Evolutionary conservation across 2,329 filamentous ascomycete genomes (phyloP).

Genomic region (Fusarium miscanthi): DNA sequence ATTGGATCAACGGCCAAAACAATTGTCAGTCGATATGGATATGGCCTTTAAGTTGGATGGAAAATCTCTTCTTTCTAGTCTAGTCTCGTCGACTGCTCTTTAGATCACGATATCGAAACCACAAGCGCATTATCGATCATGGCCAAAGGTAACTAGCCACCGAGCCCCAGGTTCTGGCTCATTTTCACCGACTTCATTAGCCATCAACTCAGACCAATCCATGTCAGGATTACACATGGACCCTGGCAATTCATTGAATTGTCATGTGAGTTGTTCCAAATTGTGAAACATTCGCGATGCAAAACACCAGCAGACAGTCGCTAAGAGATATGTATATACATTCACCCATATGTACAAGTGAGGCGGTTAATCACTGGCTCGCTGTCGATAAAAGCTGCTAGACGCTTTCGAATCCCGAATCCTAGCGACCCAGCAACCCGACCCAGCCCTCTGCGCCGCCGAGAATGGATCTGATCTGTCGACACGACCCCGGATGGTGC

Average conservation of each 20-base stretch:
- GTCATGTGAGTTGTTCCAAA: conserved; percentile 22
- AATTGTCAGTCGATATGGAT: conserved; percentile 12
- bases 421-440: conserved; percentile 31
- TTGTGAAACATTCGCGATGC: conserved; percentile 22
- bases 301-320: conserved; percentile 16
- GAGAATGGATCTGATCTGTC: conserved; percentile 48
- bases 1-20: conserved; percentile 22
- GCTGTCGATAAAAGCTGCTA: conserved; percentile 28
- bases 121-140: background rate
- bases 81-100: conserved; percentile 1
- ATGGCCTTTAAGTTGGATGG: background rate
- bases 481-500: conserved; percentile 44
- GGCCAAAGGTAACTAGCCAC: background rate
- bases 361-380: conserved; percentile 37
- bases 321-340: background rate
- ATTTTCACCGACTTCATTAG: background rate
- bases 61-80: conserved; percentile 21
- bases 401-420: conserved; percentile 31
- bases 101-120: conserved; percentile 8
- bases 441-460: conserved; percentile 40
- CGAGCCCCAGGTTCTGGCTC: background rate
- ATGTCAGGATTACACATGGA: background rate
- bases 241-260: conserved; percentile 2
- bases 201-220: background rate
- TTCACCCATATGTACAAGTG: conserved; percentile 21